Evolutionary conservation across 192 early-diverging fungal species (phyloP).

Genomic region (Rhizoclosmatium sp.): DNA sequence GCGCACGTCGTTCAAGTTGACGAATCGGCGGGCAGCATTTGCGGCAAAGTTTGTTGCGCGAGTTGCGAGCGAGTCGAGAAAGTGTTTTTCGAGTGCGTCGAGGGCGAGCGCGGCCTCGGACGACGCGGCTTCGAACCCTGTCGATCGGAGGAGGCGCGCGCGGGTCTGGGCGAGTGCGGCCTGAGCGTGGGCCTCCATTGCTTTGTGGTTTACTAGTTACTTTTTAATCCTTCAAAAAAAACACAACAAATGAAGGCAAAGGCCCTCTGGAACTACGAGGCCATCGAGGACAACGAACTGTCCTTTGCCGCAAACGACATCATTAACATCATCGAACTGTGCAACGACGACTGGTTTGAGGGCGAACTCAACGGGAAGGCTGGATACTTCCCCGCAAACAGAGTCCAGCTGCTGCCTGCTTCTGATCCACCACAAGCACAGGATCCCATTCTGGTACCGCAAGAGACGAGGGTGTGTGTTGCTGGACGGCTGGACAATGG

Average conservation of each 20-base stretch:
- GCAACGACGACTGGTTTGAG: constrained; percentile 66
- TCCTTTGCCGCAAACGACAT: constrained; percentile 52
- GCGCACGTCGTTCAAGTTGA: background rate
- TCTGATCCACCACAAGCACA: no score
- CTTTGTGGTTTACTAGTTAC: background rate
- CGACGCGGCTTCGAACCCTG: constrained; percentile 6
- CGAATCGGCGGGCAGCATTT: no score
- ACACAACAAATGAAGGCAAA: constrained; percentile 18
- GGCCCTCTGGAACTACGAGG: constrained; percentile 55
- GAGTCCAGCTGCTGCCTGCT: constrained; percentile 40
- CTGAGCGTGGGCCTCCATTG: background rate
- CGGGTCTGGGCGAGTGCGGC: background rate
- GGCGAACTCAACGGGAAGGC: constrained; percentile 33
- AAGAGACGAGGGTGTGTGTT: no score
- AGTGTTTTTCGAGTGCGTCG: background rate
- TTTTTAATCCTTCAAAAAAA: background rate
- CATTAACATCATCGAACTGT: constrained; percentile 51
- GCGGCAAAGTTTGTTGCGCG: no score
- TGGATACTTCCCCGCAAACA: constrained; percentile 64
- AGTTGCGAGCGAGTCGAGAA: no score
- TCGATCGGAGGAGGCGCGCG: background rate
- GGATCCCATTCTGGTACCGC: no score
- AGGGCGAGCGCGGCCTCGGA: background rate
- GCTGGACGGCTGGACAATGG: no score
- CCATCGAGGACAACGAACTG: constrained; percentile 65